A percentile compares a stretch with the other conserved stretches of the same genome.
These are phyloP conservation scores for Scheffersomyces insectosa DNA, from an alignment of 1,139 yeast genomes.

Conservation along the genomic window DNA sequence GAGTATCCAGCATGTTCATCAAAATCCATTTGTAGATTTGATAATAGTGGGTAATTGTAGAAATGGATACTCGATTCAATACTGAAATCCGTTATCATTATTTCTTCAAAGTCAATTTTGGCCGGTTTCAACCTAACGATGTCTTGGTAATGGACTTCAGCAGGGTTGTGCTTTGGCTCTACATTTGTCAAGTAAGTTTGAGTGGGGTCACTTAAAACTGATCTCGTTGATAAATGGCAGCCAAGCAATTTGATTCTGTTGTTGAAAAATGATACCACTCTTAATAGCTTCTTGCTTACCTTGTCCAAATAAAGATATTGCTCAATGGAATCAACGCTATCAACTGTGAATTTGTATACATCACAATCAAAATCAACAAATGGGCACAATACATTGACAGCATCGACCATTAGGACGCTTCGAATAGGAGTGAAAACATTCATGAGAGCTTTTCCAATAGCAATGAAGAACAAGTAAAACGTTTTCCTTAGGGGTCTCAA, in stretches of 20 bases:
- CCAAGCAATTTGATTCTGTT: constrained; percentile 27
- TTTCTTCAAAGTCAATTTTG: constrained; percentile 24
- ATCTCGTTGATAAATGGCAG: constrained; percentile 21
- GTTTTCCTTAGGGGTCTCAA: constrained; percentile 33
- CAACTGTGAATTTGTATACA: constrained; percentile 18
- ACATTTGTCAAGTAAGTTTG: constrained; percentile 18
- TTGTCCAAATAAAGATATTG: constrained; percentile 9
- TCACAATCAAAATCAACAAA: constrained; percentile 29
- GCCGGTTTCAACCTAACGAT: constrained; percentile 23
- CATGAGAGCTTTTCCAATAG: constrained; percentile 35
- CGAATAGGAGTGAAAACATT: constrained; percentile 37
- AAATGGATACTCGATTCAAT: constrained; percentile 15
- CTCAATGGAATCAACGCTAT: constrained; percentile 7
- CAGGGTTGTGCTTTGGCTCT: constrained; percentile 3
- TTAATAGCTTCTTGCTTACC: constrained; percentile 21
- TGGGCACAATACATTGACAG: constrained; percentile 33
- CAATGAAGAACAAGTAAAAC: constrained; percentile 35
- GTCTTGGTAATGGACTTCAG: constrained; percentile 15
- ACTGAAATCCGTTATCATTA: constrained; percentile 19
- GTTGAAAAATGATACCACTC: constrained; percentile 32
- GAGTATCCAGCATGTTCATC: constrained; percentile 3
- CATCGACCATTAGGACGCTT: constrained; percentile 36
- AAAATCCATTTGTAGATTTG: constrained; percentile 12
- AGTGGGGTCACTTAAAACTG: constrained; percentile 17
- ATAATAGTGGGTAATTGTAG: constrained; percentile 26